A percentile compares a stretch with the other conserved stretches of the same genome.
Conservation (phyloP, 2,329 filamentous ascomycete genomes). For the Penicillium hesseltinei region DNA sequence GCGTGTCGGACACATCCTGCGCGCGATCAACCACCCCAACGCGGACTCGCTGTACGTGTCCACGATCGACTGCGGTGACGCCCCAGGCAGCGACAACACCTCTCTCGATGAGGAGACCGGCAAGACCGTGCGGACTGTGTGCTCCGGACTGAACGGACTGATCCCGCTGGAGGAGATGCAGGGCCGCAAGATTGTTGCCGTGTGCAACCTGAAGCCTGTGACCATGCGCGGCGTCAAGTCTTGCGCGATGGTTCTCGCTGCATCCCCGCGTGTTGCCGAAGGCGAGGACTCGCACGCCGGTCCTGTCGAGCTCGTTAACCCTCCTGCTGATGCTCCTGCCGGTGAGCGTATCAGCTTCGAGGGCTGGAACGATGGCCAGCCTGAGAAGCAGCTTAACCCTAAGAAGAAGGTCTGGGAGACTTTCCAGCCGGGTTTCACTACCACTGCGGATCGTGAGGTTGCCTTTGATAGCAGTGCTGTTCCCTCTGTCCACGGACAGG, state of each 20-base stretch:
- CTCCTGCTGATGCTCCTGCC: conserved; percentile 73
- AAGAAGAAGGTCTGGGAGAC: conserved; percentile 99
- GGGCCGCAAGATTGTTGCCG: conserved; percentile 87
- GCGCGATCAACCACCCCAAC: conserved; percentile 92
- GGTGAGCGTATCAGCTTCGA: conserved; percentile 92
- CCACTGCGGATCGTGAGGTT: conserved; percentile 75
- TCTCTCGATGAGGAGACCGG: conserved; percentile 75
- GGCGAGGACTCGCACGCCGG: conserved; percentile 84
- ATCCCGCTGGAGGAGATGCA: conserved; percentile 96
- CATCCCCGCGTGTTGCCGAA: conserved; percentile 77
- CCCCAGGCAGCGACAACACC: conserved; percentile 81
- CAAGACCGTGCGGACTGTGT: conserved; percentile 89
- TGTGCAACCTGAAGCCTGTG: conserved; percentile 97
- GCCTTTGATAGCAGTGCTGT: conserved; percentile 80
- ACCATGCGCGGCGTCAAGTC: conserved; percentile 93
- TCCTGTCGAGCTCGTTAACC: conserved; percentile 86
- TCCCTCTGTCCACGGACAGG: conserved; percentile 68
- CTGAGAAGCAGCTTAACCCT: conserved; percentile 89
- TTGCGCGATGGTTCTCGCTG: conserved; percentile 88
- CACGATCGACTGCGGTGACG: conserved; percentile 91
- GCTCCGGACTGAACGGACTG: conserved; percentile 92
- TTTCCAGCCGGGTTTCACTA: conserved; percentile 94
- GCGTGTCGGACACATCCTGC: conserved; percentile 94
- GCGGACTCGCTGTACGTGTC: conserved; percentile 94
- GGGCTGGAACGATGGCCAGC: conserved; percentile 81